Percentiles rank a stretch among this genome's conserved stretches.
Evolutionary conservation across 192 early-diverging fungal genomes (phyloP).

Genomic region (Coemansia sp.): DNA sequence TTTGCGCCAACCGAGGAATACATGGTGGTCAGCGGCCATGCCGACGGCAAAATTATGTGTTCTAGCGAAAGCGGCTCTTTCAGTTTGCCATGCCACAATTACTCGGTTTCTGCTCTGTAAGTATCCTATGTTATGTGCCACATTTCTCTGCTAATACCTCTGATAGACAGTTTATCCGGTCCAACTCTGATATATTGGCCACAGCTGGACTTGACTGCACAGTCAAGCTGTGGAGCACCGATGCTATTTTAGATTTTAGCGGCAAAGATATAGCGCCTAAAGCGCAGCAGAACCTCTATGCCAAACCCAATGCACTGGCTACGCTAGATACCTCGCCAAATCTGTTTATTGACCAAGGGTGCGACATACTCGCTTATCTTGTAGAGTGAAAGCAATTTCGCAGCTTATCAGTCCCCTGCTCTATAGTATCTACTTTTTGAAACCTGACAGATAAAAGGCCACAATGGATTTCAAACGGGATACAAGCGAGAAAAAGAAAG

Average conservation of each 20-base stretch:
- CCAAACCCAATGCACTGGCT: constrained; percentile 36
- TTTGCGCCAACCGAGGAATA: constrained; percentile 20
- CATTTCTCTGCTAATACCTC: background rate
- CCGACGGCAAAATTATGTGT: constrained; percentile 49
- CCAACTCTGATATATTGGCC: constrained; percentile 25
- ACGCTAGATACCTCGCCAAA: constrained; percentile 8
- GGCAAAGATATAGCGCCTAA: background rate
- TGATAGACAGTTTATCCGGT: constrained; percentile 41
- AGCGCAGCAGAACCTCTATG: background rate
- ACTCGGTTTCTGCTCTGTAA: constrained; percentile 48
- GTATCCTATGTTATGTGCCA: background rate
- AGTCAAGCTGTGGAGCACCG: constrained; percentile 34
- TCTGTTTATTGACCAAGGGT: constrained; percentile 29
- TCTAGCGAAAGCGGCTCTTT: constrained; percentile 3
- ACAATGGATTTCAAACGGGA: no score
- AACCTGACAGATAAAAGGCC: background rate
- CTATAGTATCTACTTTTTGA: background rate
- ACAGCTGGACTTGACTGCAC: constrained; percentile 43
- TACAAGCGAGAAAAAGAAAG: constrained; percentile 2
- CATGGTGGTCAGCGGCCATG: constrained; percentile 43
- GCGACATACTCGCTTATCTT: constrained; percentile 11
- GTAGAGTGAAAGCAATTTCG: no score
- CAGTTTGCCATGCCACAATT: constrained; percentile 35
- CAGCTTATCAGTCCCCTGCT: no score
- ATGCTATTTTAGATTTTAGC: constrained; percentile 10